phyloP scores from a whole-genome alignment of 768 basidiomycete genomes.

The Tricholoma bakamatsutake region DNA sequence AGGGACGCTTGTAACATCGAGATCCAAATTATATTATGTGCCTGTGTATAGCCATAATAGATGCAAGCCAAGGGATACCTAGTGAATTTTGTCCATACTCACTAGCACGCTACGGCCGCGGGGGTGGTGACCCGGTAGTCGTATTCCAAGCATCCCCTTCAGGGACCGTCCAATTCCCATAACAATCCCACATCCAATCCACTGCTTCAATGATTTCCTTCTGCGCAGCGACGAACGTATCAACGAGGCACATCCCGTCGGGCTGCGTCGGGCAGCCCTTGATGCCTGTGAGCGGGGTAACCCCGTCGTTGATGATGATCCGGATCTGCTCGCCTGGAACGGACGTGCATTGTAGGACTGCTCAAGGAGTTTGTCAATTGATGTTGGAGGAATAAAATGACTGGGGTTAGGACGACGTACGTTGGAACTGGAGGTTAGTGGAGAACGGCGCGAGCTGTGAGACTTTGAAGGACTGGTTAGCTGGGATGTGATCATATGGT shows the following conservation, averaged over 20 bases:
- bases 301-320: slow-evolving; percentile 84
- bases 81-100: neutral
- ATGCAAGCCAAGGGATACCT: neutral
- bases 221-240: slow-evolving; percentile 66
- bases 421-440: slow-evolving; percentile 85
- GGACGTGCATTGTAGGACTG: slow-evolving; percentile 62
- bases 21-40: neutral
- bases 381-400: neutral
- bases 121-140: slow-evolving; percentile 60
- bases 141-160: slow-evolving; percentile 67
- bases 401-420: slow-evolving; percentile 33
- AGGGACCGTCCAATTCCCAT: slow-evolving; percentile 70
- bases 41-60: too few relatives aligned
- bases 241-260: slow-evolving; percentile 74
- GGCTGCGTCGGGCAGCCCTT: slow-evolving; percentile 65
- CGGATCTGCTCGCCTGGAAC: slow-evolving; percentile 57
- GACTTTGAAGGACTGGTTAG: slow-evolving; percentile 60
- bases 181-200: slow-evolving; percentile 74
- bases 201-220: slow-evolving; percentile 56
- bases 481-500: slow-evolving; percentile 65
- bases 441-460: slow-evolving; percentile 83
- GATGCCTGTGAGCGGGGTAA: slow-evolving; percentile 74
- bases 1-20: neutral
- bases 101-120: neutral
- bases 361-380: slow-evolving; percentile 4